A percentile compares a stretch with the other conserved stretches of the same genome.
phyloP scores from a whole-genome alignment of 768 basidiomycete species.

The Lactarius akahatsu region DNA sequence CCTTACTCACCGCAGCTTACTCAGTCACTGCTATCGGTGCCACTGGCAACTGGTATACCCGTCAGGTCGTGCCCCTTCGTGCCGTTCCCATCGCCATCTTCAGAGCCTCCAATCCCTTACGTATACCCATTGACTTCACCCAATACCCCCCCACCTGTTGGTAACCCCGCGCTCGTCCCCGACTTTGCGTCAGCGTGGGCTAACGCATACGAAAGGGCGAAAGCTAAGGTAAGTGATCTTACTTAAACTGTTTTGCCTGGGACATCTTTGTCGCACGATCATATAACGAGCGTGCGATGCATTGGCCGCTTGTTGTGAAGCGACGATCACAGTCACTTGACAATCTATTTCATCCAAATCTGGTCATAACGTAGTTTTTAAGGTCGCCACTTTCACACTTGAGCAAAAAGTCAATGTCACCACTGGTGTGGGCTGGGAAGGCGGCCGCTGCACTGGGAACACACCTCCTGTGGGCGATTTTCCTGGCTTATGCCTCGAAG shows the following conservation, averaged over 20 bases:
- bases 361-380: background rate
- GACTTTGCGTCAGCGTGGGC: slow-evolving; percentile 57
- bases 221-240: slow-evolving; percentile 31
- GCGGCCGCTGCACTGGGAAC: slow-evolving; percentile 69
- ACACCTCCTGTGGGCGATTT: slow-evolving; percentile 53
- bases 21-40: no score
- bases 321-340: background rate
- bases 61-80: slow-evolving; percentile 17
- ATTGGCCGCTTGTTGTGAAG: background rate
- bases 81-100: slow-evolving; percentile 36
- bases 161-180: slow-evolving; percentile 43
- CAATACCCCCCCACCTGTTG: slow-evolving; percentile 52
- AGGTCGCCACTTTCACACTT: slow-evolving; percentile 26
- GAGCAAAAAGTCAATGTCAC: slow-evolving; percentile 30
- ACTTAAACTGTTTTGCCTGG: background rate
- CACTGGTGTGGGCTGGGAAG: slow-evolving; percentile 47
- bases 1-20: background rate
- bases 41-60: slow-evolving; percentile 11
- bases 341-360: background rate
- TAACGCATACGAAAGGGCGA: slow-evolving; percentile 57
- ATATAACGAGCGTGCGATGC: background rate
- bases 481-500: slow-evolving; percentile 74
- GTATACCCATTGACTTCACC: slow-evolving; percentile 58
- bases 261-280: background rate
- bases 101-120: slow-evolving; percentile 50